phyloP scores from a whole-genome alignment of 176 grass and related monocot genomes.

The Oryza officinalis region DNA sequence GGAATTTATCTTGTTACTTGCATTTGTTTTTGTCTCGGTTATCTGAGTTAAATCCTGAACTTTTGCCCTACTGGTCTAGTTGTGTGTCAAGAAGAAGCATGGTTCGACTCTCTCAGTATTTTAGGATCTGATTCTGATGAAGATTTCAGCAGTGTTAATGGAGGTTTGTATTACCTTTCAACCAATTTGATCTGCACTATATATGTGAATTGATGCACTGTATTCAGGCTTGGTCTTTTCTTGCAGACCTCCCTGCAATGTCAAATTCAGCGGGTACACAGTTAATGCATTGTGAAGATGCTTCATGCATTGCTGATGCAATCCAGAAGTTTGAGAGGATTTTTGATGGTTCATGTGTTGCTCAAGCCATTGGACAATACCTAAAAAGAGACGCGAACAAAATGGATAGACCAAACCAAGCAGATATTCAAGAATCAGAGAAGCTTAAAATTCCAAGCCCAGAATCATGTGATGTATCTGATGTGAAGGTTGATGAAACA shows the following conservation, averaged over 20 bases:
- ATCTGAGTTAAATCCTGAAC: not conserved
- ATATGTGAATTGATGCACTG: not conserved
- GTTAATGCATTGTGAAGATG: constrained; percentile 63
- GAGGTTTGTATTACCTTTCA: constrained; percentile 57
- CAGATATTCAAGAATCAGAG: constrained; percentile 39
- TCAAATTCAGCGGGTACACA: constrained; percentile 51
- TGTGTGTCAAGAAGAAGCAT: constrained; percentile 86
- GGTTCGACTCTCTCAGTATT: constrained; percentile 90
- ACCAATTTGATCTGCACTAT: constrained; percentile 7
- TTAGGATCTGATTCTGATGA: constrained; percentile 94
- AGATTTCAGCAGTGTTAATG: constrained; percentile 87
- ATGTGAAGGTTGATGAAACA: constrained; percentile 43
- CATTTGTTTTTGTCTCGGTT: not conserved
- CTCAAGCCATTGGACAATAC: constrained; percentile 63
- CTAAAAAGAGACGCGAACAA: constrained; percentile 54
- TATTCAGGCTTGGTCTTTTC: constrained; percentile 29
- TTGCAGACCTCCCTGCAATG: constrained; percentile 65
- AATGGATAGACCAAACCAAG: constrained; percentile 41
- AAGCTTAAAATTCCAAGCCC: constrained; percentile 36
- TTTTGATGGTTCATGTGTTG: constrained; percentile 42
- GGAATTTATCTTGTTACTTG: constrained; percentile 4
- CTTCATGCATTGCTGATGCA: constrained; percentile 55
- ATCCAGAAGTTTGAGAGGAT: constrained; percentile 64
- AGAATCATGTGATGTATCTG: constrained; percentile 34
- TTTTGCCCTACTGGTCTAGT: constrained; percentile 50